Evolutionary conservation across 2,329 filamentous ascomycete genomes (phyloP), one percentile per base, ranked within the genome.

Genomic region (Fusarium sp.): DNA sequence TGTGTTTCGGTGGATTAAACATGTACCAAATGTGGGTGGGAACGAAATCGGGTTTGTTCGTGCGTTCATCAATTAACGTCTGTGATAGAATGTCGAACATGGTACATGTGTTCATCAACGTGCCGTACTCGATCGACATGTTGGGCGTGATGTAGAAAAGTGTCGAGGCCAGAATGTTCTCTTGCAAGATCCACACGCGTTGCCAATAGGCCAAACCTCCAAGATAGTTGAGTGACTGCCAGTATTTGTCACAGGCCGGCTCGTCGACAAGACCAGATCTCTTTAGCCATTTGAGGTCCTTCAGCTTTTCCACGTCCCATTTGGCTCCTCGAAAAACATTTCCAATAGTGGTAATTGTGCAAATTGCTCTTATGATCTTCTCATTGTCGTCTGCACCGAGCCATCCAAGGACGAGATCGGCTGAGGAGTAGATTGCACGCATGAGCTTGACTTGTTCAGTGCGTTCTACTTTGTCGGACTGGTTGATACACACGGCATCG

Each of bases 391-490:
- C 7, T 9, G 13, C 11, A 6, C 55, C 14, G 4, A 26, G 4
- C 57, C 56, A 61, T 28, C 57, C 57, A 22, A 28, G 57, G 0
- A 61, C 39, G 1, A 60, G 32, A 35, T 61, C 57, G 15, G 40
- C 44, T 51, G 7, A 58, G n/a, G 9, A 60, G 19, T 33, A 61
- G 8, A 61, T 60, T 5, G 33, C 32, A 9, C 45, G 37, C 55
- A 61, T 61, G n/a, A 58, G 57, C 13, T 60, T 60, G 17, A 61
- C 57, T 45, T 61, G 55, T 2, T 52, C 55, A 6, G 47, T 61
- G 14, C 57, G 57, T 5, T 61, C 57, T 6, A 17, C n/a, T 4
- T 49, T 17, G 1, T 61, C n/a, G 7, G 14, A 11, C 32, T 61
- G 57, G 2, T 61, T 7, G 39, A 61, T 61, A 0, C 44, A 60